Percentiles rank a stretch among this genome's conserved stretches.
phyloP scores from a whole-genome alignment of 306 rosid species.

The Sindora glabra region DNA sequence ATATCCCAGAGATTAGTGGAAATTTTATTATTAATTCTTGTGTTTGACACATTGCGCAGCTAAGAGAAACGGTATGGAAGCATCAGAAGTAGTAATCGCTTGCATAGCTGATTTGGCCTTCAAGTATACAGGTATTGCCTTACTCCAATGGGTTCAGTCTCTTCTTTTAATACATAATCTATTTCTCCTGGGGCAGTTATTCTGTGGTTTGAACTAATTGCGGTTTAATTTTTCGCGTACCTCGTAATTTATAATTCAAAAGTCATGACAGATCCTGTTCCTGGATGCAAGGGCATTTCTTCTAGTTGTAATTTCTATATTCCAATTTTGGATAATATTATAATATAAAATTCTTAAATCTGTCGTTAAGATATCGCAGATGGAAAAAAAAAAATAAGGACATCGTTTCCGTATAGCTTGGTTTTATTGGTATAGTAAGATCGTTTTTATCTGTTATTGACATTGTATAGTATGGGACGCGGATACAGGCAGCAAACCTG shows the following conservation, averaged over 20 bases:
- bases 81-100: slow-evolving; percentile 61
- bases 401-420: too few species aligned
- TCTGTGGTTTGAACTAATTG: background rate
- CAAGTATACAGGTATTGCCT: slow-evolving; percentile 57
- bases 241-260: too few species aligned
- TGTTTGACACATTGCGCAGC: slow-evolving; percentile 25
- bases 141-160: background rate
- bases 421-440: too few species aligned
- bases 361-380: background rate
- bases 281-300: too few species aligned
- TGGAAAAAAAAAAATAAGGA: too few species aligned
- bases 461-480: background rate
- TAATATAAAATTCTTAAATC: background rate
- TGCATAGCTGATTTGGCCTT: slow-evolving; percentile 77
- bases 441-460: background rate
- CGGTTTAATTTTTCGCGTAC: background rate
- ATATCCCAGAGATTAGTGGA: too few species aligned
- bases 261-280: too few species aligned
- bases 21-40: too few species aligned
- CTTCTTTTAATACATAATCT: background rate
- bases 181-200: background rate
- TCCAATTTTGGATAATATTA: too few species aligned
- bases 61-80: slow-evolving; percentile 45
- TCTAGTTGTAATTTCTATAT: too few species aligned
- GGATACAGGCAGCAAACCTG: background rate